A percentile compares a stretch with the other conserved stretches of the same genome.
Evolutionary conservation across 208 protist species (phyloP).

Genomic region (Angomonas deanei): DNA sequence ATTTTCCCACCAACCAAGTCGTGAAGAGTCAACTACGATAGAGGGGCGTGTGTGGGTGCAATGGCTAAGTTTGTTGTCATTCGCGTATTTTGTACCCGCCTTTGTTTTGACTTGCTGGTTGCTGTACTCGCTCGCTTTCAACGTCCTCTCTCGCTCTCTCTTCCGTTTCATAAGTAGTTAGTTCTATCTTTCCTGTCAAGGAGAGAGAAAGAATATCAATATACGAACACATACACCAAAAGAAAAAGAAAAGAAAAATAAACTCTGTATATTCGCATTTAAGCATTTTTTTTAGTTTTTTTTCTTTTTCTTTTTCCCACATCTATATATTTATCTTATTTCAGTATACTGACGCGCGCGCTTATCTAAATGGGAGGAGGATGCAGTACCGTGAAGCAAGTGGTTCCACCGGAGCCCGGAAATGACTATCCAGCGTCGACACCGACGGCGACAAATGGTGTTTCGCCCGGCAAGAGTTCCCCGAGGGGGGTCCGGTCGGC

Average conservation of each 20-base stretch:
- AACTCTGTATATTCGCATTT: background rate
- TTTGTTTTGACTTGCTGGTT: constrained; percentile 9
- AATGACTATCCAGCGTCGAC: no score
- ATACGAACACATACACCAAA: no score
- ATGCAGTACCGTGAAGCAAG: background rate
- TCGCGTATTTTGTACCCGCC: no score
- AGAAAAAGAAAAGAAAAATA: background rate
- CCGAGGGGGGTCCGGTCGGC: no score
- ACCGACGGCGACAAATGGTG: no score
- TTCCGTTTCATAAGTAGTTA: constrained; percentile 6
- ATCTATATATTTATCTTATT: background rate
- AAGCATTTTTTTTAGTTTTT: background rate
- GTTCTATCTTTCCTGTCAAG: no score
- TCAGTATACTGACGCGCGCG: background rate
- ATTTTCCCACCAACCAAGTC: no score
- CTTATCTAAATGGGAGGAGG: background rate
- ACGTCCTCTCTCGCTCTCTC: constrained; percentile 9
- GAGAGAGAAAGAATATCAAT: no score
- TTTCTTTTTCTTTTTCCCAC: constrained; percentile 3
- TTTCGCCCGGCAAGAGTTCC: no score
- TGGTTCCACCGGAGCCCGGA: background rate
- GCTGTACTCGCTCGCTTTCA: background rate
- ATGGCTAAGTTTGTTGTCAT: no score
- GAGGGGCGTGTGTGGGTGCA: no score
- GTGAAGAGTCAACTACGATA: no score